Evolutionary conservation across 371 early-diverging fungal species (phyloP).

Genomic region (Saksenaea vasiformis): DNA sequence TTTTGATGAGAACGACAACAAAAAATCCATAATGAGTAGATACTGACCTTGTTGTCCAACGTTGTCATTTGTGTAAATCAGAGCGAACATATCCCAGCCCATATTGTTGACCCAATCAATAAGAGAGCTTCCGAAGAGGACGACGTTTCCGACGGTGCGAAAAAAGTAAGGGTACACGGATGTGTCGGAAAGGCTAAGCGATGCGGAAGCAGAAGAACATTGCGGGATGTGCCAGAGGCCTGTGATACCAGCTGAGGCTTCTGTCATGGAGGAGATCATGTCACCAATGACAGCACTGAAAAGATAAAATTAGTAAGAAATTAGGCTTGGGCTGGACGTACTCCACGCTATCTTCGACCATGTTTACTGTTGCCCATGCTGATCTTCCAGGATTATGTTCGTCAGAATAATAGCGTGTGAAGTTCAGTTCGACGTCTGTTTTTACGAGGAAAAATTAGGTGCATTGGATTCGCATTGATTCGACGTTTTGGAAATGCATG

Average conservation of each 20-base stretch:
- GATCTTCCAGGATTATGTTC: slow-evolving; percentile 26
- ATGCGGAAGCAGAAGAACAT: slow-evolving; percentile 39
- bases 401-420: slow-evolving; percentile 33
- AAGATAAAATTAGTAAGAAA: background rate
- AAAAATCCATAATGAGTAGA: background rate
- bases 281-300: slow-evolving; percentile 49
- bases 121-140: slow-evolving; percentile 29
- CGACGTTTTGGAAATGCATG: too few species aligned
- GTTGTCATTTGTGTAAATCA: slow-evolving; percentile 39
- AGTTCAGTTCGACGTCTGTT: slow-evolving; percentile 34
- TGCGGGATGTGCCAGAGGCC: slow-evolving; percentile 39
- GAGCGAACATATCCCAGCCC: slow-evolving; percentile 40
- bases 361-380: slow-evolving; percentile 29
- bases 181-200: slow-evolving; percentile 31
- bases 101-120: slow-evolving; percentile 37
- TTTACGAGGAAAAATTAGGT: background rate
- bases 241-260: slow-evolving; percentile 38
- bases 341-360: slow-evolving; percentile 36
- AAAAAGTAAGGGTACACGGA: slow-evolving; percentile 43
- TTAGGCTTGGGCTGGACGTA: slow-evolving; percentile 10
- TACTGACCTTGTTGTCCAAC: slow-evolving; percentile 38
- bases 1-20: background rate
- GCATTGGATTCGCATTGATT: background rate
- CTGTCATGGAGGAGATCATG: slow-evolving; percentile 32
- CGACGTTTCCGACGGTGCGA: slow-evolving; percentile 34